Evolutionary conservation across 768 basidiomycete genomes (phyloP).

Genomic region (Naematelia encephala): DNA sequence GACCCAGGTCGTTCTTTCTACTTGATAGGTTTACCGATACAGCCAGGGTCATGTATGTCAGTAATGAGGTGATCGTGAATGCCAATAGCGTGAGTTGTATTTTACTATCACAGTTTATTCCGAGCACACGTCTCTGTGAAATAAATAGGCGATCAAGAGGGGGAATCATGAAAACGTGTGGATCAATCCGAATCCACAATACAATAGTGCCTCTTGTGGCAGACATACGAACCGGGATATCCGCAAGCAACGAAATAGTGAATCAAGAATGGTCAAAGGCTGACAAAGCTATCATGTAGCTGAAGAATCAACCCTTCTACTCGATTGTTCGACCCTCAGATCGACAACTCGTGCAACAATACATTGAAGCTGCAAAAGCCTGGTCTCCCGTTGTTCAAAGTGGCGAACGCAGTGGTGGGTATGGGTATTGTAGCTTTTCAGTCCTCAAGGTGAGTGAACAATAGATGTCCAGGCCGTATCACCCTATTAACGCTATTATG

Average conservation of each 20-base stretch:
- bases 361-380: slow-evolving; percentile 35
- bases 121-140: too few relatives aligned
- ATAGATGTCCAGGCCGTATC: background rate
- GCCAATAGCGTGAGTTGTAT: slow-evolving; percentile 19
- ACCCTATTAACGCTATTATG: background rate
- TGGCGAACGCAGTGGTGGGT: slow-evolving; percentile 21
- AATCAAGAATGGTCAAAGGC: too few relatives aligned
- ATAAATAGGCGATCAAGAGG: too few relatives aligned
- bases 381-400: slow-evolving; percentile 27
- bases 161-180: too few relatives aligned
- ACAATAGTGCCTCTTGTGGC: too few relatives aligned
- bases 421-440: slow-evolving; percentile 32
- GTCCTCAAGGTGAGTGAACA: slow-evolving; percentile 29
- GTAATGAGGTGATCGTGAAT: slow-evolving; percentile 35
- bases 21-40: slow-evolving; percentile 44
- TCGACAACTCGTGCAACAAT: slow-evolving; percentile 22
- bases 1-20: slow-evolving; percentile 35
- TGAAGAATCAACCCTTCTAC: slow-evolving; percentile 37
- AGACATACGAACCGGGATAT: too few relatives aligned
- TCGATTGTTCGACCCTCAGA: slow-evolving; percentile 35
- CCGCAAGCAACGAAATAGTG: too few relatives aligned
- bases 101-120: too few relatives aligned
- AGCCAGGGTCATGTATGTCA: slow-evolving; percentile 29
- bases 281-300: slow-evolving; percentile 10
- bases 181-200: too few relatives aligned